phyloP scores from a whole-genome alignment of 202 grass and related monocot species.

The Carex arenaria region DNA sequence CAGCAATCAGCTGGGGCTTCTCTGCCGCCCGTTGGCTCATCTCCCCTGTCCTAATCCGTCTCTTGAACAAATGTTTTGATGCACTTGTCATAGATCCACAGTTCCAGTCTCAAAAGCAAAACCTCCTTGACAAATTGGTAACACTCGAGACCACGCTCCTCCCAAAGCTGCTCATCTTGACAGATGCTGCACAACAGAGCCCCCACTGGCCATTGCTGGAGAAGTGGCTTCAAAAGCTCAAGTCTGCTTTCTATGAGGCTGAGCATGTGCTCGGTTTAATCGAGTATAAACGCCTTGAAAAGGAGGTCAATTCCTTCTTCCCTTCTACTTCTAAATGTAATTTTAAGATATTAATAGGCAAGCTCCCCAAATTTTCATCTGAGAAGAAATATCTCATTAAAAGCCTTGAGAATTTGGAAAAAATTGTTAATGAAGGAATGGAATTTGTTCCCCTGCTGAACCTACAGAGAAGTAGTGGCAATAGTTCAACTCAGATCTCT shows the following conservation, averaged over 20 bases:
- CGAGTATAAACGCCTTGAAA: slow-evolving; percentile 9
- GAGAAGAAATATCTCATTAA: too few relatives aligned
- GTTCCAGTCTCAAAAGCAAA: neutral
- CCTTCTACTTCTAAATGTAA: neutral
- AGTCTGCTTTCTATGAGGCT: slow-evolving; percentile 10
- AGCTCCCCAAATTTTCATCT: too few relatives aligned
- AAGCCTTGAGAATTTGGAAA: neutral
- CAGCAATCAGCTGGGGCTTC: neutral
- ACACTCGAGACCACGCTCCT: neutral
- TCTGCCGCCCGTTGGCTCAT: neutral
- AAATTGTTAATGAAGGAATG: neutral
- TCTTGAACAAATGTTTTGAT: slow-evolving; percentile 20
- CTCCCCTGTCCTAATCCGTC: slow-evolving; percentile 12
- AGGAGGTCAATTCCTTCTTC: neutral
- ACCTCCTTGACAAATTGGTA: neutral
- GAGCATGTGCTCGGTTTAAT: slow-evolving; percentile 13
- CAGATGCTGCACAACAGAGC: neutral
- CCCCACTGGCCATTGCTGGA: neutral
- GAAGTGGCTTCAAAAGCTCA: neutral
- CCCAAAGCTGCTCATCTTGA: neutral
- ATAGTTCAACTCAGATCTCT: too few relatives aligned
- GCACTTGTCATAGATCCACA: neutral
- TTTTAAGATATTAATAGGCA: neutral
- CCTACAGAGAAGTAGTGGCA: too few relatives aligned
- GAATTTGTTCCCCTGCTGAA: neutral